Percentiles rank a stretch among this genome's conserved stretches.
Evolutionary conservation across 176 grass and related monocot species (phyloP).

Genomic region (Lolium perenne): DNA sequence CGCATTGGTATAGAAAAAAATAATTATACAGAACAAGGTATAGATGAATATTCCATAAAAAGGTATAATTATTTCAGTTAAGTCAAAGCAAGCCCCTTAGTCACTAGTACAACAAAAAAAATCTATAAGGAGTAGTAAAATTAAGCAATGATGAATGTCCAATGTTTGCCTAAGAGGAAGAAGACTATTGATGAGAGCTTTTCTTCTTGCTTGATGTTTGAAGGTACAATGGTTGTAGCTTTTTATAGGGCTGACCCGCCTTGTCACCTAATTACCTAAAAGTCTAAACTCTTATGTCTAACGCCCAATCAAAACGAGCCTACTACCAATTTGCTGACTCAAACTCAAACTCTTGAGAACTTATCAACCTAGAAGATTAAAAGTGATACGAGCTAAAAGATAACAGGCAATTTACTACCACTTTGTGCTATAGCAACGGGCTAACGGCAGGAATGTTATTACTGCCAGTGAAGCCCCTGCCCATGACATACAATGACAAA

Average conservation of each 20-base stretch:
- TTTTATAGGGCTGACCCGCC: background rate
- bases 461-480: background rate
- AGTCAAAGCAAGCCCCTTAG: conserved; percentile 20
- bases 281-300: background rate
- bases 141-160: background rate
- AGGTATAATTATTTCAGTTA: background rate
- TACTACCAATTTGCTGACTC: background rate
- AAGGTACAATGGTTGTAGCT: conserved; percentile 14
- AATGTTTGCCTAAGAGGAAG: background rate
- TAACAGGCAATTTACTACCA: background rate
- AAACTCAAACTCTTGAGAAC: background rate
- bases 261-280: background rate
- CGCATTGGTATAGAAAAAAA: background rate
- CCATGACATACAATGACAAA: conserved; percentile 3
- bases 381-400: conserved; percentile 6
- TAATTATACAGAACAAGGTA: conserved; percentile 38
- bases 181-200: conserved; percentile 3
- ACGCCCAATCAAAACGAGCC: background rate
- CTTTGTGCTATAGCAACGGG: background rate
- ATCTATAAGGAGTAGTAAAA: background rate
- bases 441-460: background rate
- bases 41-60: background rate
- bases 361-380: background rate
- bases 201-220: background rate
- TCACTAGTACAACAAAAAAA: background rate